phyloP scores from a whole-genome alignment of 257 asterid species.

The Rehmannia glutinosa region DNA sequence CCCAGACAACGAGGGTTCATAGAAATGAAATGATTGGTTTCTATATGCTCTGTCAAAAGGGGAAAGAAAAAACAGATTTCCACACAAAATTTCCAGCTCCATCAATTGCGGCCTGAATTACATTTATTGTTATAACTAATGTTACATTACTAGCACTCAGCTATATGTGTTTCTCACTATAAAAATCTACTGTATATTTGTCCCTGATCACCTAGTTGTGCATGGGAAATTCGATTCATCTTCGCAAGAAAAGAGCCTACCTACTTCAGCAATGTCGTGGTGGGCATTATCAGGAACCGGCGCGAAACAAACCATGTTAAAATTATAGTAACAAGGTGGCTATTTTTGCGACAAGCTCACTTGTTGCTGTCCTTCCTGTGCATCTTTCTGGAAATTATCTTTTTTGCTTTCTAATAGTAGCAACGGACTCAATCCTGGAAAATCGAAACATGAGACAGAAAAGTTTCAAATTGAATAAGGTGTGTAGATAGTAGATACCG shows the following conservation, averaged over 20 bases:
- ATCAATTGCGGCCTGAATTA: too few relatives aligned
- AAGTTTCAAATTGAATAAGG: neutral
- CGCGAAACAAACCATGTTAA: neutral
- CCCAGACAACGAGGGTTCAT: too few relatives aligned
- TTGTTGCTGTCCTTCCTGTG: neutral
- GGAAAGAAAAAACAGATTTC: too few relatives aligned
- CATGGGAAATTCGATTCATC: neutral
- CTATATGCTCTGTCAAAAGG: too few relatives aligned
- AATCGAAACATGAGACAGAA: neutral
- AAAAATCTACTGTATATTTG: slow-evolving; percentile 4
- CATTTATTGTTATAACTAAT: too few relatives aligned
- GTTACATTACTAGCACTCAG: too few relatives aligned
- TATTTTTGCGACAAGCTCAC: slow-evolving; percentile 1
- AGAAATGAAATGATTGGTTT: too few relatives aligned
- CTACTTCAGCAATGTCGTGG: neutral
- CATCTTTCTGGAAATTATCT: neutral
- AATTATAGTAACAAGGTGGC: neutral
- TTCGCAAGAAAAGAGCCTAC: slow-evolving; percentile 4
- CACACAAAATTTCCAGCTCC: too few relatives aligned
- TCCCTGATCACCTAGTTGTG: neutral
- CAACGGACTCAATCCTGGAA: slow-evolving; percentile 31
- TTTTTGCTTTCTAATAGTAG: slow-evolving; percentile 3
- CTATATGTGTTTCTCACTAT: too few relatives aligned
- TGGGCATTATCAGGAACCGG: slow-evolving; percentile 11
- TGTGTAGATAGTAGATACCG: too few relatives aligned